Conservation (phyloP, 2,329 filamentous ascomycete genomes). For the Botrytis porri region DNA sequence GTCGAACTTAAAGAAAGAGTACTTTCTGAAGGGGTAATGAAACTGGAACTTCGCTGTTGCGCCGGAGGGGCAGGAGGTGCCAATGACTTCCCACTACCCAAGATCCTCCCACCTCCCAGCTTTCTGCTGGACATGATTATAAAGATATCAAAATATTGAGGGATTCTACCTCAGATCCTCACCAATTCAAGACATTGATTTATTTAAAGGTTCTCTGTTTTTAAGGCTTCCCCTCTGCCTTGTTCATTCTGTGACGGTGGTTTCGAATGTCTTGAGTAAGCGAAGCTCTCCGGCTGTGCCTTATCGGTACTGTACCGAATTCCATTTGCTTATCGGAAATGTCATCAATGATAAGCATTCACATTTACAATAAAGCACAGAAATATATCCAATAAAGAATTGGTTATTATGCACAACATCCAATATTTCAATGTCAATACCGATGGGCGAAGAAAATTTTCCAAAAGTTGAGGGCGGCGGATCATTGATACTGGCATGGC, state of each 20-base stretch:
- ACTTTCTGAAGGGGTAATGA: constrained; percentile 61
- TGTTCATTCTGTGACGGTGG: constrained; percentile 5
- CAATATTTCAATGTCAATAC: constrained; percentile 20
- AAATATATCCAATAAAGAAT: constrained; percentile 2
- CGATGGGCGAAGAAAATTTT: constrained; percentile 48
- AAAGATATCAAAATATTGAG: constrained; percentile 25
- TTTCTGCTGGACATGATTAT: constrained; percentile 73
- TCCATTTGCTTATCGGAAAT: constrained; percentile 14
- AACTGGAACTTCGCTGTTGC: constrained; percentile 39
- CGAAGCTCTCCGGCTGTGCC: constrained; percentile 10
- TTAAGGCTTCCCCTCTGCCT: constrained; percentile 6
- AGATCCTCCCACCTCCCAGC: constrained; percentile 86
- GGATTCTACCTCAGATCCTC: constrained; percentile 26
- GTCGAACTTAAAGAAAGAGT: constrained; percentile 76
- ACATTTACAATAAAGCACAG: constrained; percentile 4
- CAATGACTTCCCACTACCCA: constrained; percentile 82
- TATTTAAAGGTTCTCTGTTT: not conserved
- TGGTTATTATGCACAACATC: constrained; percentile 14
- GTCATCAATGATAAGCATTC: constrained; percentile 8
- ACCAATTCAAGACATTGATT: constrained; percentile 30
- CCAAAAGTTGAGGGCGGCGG: constrained; percentile 85
- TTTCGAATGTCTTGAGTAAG: constrained; percentile 18
- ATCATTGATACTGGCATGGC: constrained; percentile 93
- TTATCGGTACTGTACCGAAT: constrained; percentile 8
- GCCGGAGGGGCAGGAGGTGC: constrained; percentile 58